phyloP scores from a whole-genome alignment of 2,329 filamentous ascomycete genomes.

The Alternaria sp. region DNA sequence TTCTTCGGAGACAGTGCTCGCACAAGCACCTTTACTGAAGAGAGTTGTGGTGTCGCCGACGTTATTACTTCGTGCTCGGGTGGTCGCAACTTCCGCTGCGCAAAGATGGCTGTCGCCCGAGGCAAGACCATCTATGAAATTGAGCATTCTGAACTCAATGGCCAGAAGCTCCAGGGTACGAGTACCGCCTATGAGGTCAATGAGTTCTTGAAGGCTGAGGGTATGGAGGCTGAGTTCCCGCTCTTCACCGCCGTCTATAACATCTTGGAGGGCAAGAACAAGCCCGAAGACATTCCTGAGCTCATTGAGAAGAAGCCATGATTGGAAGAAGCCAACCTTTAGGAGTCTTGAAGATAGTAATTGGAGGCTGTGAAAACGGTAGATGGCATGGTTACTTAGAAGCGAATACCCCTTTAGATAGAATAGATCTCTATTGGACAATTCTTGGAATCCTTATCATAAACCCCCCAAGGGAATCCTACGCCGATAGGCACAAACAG shows the following conservation, averaged over 20 bases:
- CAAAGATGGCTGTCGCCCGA: slow-evolving; percentile 83
- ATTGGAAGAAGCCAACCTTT: slow-evolving; percentile 1
- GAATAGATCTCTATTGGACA: slow-evolving; percentile 10
- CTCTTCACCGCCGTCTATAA: slow-evolving; percentile 88
- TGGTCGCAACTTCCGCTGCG: slow-evolving; percentile 93
- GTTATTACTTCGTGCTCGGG: slow-evolving; percentile 93
- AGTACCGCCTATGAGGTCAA: slow-evolving; percentile 92
- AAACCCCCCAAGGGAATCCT: not conserved
- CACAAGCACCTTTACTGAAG: slow-evolving; percentile 91
- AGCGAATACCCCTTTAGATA: slow-evolving; percentile 18
- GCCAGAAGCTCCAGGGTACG: slow-evolving; percentile 95
- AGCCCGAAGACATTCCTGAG: slow-evolving; percentile 80
- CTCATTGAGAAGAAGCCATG: slow-evolving; percentile 59
- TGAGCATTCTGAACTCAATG: slow-evolving; percentile 88
- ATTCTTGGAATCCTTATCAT: not conserved
- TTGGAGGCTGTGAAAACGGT: not conserved
- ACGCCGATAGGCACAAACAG: not conserved
- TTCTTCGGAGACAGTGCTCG: slow-evolving; percentile 88
- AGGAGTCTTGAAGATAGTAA: not conserved
- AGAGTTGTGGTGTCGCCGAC: slow-evolving; percentile 93
- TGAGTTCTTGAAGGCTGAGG: slow-evolving; percentile 80
- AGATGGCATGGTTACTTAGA: not conserved
- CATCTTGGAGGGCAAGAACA: slow-evolving; percentile 78
- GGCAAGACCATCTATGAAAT: slow-evolving; percentile 84
- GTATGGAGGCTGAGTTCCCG: slow-evolving; percentile 83